Base-by-base conservation (phyloP, 2,329 filamentous ascomycete species). In the Sclerotinia nivalis region DNA sequence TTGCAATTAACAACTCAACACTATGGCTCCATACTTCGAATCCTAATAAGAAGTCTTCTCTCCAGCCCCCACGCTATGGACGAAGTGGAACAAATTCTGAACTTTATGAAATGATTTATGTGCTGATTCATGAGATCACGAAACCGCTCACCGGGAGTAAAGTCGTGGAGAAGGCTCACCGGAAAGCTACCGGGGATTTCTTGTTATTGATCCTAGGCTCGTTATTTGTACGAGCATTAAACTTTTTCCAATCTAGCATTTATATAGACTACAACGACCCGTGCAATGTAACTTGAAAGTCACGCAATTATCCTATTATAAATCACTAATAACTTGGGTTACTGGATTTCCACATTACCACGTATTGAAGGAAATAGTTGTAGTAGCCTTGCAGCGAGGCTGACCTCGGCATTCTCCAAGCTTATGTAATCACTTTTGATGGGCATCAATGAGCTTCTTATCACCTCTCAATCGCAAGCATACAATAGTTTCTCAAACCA, bases 351-450 rank as follows among this genome's bases (percentile, higher is more conserved):
- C n/a, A n/a, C n/a, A n/a, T n/a, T n/a, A n/a, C n/a, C n/a, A n/a
- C n/a, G n/a, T n/a, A n/a, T n/a, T 15, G 12, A 43, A 10, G 40
- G 40, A 15, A 43, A 15, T 43, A 15, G 12, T 43, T 43, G 12
- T 34, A 0, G 31, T 2, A 64, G 61, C 61, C 61, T 64, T 52
- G 61, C 47, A 64, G 12, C 22, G 20, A n/a, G 60, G 60, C 47
- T 64, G 61, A 52, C 31, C n/a, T 37, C 31, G 47, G 34, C n/a
- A 9, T 25, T 50, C n/a, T n/a, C 2, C 2, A 15, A 20, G 10
- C 31, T 64, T 64, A 64, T 18, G 25, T 64, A 64, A 64, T 37
- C 60, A 50, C 31, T 10, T 25, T 10, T 25, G 28, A 10, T 25
- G 22, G 4, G 13, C 60, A 64, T 49, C 45, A 47, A 50, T 64